Conservation (phyloP, 192 early-diverging fungal genomes). For the Phlyctochytrium arcticum region DNA sequence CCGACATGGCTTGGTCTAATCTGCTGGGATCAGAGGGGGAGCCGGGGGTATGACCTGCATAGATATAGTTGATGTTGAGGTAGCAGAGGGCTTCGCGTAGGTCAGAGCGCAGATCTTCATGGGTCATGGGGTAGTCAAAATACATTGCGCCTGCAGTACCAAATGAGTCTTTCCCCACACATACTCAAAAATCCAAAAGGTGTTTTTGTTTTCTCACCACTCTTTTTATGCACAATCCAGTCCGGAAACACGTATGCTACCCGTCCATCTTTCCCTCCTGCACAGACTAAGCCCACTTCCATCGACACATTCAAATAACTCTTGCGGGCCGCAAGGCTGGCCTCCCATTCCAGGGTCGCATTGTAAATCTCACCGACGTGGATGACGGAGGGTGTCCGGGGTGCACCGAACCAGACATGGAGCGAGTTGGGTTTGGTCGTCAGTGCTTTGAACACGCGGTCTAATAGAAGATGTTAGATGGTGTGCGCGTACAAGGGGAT, state of each 20-base stretch:
- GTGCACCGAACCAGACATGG: constrained; percentile 24
- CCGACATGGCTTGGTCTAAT: constrained; percentile 7
- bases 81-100: neutral
- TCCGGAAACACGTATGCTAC: constrained; percentile 5
- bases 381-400: constrained; percentile 12
- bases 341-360: constrained; percentile 16
- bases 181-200: neutral
- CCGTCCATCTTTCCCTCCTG: neutral
- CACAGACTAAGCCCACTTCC: constrained; percentile 8
- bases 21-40: neutral
- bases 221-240: constrained; percentile 9
- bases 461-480: neutral
- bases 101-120: constrained; percentile 4
- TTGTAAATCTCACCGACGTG: constrained; percentile 29
- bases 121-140: constrained; percentile 21
- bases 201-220: constrained; percentile 1
- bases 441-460: constrained; percentile 10
- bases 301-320: constrained; percentile 18
- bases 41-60: constrained; percentile 1
- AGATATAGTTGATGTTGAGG: constrained; percentile 10
- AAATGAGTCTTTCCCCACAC: neutral
- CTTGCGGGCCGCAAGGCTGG: constrained; percentile 12
- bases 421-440: constrained; percentile 4
- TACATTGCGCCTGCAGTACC: neutral
- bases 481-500: neutral